Conservation (phyloP, 768 basidiomycete genomes). For the Lentinula sp. region DNA sequence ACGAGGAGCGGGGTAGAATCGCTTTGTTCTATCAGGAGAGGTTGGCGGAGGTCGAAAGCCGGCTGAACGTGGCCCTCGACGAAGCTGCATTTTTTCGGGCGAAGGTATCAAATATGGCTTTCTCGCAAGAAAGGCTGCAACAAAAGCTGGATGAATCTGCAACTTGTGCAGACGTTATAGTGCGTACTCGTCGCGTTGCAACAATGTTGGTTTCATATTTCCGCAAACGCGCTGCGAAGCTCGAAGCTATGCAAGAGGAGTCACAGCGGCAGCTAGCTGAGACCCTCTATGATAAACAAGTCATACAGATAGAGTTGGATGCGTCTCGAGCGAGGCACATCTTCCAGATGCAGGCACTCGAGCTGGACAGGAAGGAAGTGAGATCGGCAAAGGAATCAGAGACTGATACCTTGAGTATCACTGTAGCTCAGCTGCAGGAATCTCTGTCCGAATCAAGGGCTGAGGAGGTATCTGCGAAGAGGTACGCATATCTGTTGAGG, state of each 20-base stretch:
- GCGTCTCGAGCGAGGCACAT: background rate
- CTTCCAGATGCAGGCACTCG: background rate
- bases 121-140: background rate
- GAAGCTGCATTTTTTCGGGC: background rate
- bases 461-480: background rate
- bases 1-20: background rate
- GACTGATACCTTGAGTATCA: background rate
- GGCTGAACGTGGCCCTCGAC: background rate
- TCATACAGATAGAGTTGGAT: background rate
- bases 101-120: background rate
- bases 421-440: background rate
- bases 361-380: background rate
- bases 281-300: background rate
- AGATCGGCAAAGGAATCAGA: background rate
- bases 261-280: background rate
- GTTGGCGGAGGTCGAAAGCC: background rate
- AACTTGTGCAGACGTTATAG: background rate
- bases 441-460: background rate
- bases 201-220: background rate
- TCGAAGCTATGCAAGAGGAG: background rate
- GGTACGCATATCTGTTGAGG: background rate
- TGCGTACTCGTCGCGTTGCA: background rate
- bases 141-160: background rate
- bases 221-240: background rate
- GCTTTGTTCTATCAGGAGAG: background rate